These are phyloP conservation scores for Aspergillus eucalypticola DNA, from an alignment of 2,329 filamentous ascomycete species.

Conservation along the genomic window DNA sequence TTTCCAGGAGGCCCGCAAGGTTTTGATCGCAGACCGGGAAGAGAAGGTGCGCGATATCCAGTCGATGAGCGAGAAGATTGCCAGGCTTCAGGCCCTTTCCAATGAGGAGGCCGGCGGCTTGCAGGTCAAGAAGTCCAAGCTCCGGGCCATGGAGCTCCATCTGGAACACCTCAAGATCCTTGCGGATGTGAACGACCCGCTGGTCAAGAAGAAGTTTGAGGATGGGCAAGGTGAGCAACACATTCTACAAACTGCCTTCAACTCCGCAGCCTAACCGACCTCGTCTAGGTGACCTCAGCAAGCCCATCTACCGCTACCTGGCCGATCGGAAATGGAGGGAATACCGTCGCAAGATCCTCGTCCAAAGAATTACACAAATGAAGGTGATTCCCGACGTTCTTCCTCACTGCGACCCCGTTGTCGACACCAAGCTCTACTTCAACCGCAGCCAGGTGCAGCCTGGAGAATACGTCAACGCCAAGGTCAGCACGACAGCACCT, in stretches of 20 bases:
- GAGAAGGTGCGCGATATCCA: constrained; percentile 77
- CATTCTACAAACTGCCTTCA: neutral
- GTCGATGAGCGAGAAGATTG: constrained; percentile 67
- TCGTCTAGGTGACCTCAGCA: constrained; percentile 82
- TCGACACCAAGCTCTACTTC: constrained; percentile 82
- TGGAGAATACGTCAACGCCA: constrained; percentile 75
- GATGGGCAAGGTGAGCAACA: constrained; percentile 71
- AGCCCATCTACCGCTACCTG: constrained; percentile 91
- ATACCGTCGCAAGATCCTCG: constrained; percentile 75
- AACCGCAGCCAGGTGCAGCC: constrained; percentile 68
- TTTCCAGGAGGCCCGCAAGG: constrained; percentile 90
- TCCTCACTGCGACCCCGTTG: constrained; percentile 72
- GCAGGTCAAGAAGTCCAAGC: constrained; percentile 62
- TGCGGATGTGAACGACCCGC: constrained; percentile 91
- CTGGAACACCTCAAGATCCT: constrained; percentile 81
- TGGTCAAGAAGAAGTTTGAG: constrained; percentile 91
- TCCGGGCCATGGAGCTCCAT: constrained; percentile 70
- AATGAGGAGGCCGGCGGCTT: constrained; percentile 63
- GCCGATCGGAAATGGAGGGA: constrained; percentile 84
- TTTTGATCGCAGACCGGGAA: constrained; percentile 75
- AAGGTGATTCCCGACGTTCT: constrained; percentile 85
- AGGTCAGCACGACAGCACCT: constrained; percentile 70
- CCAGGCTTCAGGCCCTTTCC: constrained; percentile 62
- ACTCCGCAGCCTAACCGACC: constrained; percentile 21
- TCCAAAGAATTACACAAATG: constrained; percentile 85